Evolutionary conservation across 148 eudicot species (phyloP).

Genomic region (Euryodendron excelsum): DNA sequence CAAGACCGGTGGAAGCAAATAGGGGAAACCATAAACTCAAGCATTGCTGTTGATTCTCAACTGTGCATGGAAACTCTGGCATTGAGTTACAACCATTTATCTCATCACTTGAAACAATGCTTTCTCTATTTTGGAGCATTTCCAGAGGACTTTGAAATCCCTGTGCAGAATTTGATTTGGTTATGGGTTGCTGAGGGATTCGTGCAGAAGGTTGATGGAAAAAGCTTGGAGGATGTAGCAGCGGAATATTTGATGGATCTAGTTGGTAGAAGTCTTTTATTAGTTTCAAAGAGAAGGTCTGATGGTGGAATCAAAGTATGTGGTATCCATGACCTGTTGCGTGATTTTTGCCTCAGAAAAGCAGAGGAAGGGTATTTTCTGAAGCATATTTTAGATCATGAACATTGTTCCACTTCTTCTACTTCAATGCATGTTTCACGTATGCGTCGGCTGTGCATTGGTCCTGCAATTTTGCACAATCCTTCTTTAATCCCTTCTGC

Average conservation of each 20-base stretch:
- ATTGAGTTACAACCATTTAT: conserved; percentile 33
- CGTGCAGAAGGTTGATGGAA: neutral
- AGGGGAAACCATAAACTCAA: conserved; percentile 20
- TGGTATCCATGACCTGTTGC: conserved; percentile 25
- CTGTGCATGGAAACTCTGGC: conserved; percentile 18
- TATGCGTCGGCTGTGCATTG: conserved; percentile 7
- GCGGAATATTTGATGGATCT: conserved; percentile 24
- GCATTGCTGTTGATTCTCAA: conserved; percentile 10
- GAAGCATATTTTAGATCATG: neutral
- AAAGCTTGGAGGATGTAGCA: conserved; percentile 17
- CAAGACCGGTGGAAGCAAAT: conserved; percentile 27
- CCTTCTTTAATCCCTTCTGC: neutral
- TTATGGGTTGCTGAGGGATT: conserved; percentile 27
- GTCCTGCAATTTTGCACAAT: neutral
- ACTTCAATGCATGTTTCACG: too few relatives aligned
- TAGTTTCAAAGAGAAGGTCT: neutral
- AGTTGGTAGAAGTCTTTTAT: conserved; percentile 22
- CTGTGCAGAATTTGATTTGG: conserved; percentile 9
- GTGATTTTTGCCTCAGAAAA: conserved; percentile 23
- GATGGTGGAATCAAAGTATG: conserved; percentile 18
- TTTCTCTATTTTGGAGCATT: conserved; percentile 25
- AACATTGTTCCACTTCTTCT: too few relatives aligned
- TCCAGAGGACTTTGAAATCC: conserved; percentile 23
- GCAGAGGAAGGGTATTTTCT: conserved; percentile 21
- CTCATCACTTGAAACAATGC: conserved; percentile 22